Base-by-base conservation (phyloP, 768 basidiomycete species). In the Mycena belliarum region DNA sequence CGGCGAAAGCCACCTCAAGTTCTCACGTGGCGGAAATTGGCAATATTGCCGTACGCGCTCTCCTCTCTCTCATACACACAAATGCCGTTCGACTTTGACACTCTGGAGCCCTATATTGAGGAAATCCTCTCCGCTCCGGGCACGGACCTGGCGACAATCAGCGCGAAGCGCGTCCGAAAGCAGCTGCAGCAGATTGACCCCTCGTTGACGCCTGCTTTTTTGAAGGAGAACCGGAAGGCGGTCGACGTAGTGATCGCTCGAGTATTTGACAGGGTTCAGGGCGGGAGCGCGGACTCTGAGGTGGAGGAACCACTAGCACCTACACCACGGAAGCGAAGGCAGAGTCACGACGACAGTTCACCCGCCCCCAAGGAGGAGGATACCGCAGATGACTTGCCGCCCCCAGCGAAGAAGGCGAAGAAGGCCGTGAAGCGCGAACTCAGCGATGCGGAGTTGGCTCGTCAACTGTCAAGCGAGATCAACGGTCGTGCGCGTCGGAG, bases 161-260 rank as follows among this genome's bases (percentile, higher is more conserved):
- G 86, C 69, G 94, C 93, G 44, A 96, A 93, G 75, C 86, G 86
- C 73, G 93, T 97, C 65, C 85, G 95, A 63, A 88, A 88, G 68
- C 82, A 85, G 68, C 75, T 94, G 60, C 65, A 76, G 55, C 83
- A 82, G 58, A 52, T 75, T 59, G 79, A 84, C 70, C 70, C 81
- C 10, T 72, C 78, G 20, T 68, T 91, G 52, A 84, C 87, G 9
- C 54, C 78, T 24, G 85, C 85, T 26, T 73, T 81, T 49, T 69
- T 95, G 58, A 89, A 86, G 66, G 79, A 83, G 63, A 73, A 88
- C 72, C 90, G 87, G 67, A 70, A 74, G 18, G 85, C 82, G 21
- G 81, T 96, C 54, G 88, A 95, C 71, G 70, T 70, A 10, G 69
- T 91, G 52, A 95, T 95, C 68, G 71, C 79, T 41, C 75, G 66